Evolutionary conservation across 129 eudicot species (phyloP).

Genomic region (Tagetes erecta): DNA sequence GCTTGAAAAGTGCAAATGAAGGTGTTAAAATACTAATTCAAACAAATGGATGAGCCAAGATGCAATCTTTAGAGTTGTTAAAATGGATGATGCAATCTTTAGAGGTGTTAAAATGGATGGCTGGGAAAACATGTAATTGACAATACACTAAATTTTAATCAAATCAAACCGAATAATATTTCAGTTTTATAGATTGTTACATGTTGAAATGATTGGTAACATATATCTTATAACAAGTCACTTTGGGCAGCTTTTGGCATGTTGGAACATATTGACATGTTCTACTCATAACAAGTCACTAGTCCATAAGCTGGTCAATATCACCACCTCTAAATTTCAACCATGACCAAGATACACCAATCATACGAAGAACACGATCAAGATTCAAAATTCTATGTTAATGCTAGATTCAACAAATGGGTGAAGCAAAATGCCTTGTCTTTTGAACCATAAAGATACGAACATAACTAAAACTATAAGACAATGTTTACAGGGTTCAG

Average conservation of each 20-base stretch:
- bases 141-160: too few relatives aligned
- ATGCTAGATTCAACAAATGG: not conserved
- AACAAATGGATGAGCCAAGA: slow-evolving; percentile 1
- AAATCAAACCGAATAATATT: not conserved
- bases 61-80: not conserved
- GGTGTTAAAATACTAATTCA: not conserved
- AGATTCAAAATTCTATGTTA: not conserved
- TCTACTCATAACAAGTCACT: not conserved
- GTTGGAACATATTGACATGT: not conserved
- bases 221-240: not conserved
- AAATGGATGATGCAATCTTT: too few relatives aligned
- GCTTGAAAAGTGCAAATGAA: slow-evolving; percentile 11
- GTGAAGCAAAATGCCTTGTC: not conserved
- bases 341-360: slow-evolving; percentile 3
- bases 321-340: not conserved
- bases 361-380: not conserved
- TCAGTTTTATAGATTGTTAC: not conserved
- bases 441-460: not conserved
- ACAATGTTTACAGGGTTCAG: not conserved
- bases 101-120: not conserved
- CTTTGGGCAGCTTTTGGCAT: not conserved
- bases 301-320: not conserved
- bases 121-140: not conserved
- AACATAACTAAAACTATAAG: not conserved
- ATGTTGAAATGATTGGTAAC: not conserved